phyloP scores from a whole-genome alignment of 805 yeast genomes.

The Teunomyces funiuensis region DNA sequence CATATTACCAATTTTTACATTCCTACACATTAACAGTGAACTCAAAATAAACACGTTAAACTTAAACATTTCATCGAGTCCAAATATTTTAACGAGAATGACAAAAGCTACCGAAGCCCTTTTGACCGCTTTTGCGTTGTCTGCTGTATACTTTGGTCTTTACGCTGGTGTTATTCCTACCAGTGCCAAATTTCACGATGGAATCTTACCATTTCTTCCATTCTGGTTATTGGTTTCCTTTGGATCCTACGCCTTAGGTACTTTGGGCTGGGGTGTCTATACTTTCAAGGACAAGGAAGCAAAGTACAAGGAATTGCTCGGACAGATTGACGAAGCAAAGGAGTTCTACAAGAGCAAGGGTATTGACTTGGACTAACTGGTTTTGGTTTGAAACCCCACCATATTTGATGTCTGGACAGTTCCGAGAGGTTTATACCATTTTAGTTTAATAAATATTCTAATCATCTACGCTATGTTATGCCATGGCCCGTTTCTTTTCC shows the following conservation, averaged over 20 bases:
- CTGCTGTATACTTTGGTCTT: conserved; percentile 55
- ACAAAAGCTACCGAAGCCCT: conserved; percentile 67
- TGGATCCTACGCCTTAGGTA: conserved; percentile 67
- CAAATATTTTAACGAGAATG: conserved; percentile 36
- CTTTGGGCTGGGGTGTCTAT: conserved; percentile 66
- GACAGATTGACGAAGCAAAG: conserved; percentile 62
- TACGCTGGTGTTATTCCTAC: conserved; percentile 55
- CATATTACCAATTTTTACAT: neutral
- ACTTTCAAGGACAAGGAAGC: conserved; percentile 72
- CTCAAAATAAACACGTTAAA: conserved; percentile 8
- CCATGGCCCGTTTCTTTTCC: conserved; percentile 21
- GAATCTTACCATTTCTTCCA: conserved; percentile 65
- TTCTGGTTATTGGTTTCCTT: conserved; percentile 69
- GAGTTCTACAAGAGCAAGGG: conserved; percentile 55
- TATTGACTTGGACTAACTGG: conserved; percentile 44
- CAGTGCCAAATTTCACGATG: conserved; percentile 44
- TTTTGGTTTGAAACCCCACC: neutral
- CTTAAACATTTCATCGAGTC: conserved; percentile 1
- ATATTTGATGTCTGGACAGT: conserved; percentile 1
- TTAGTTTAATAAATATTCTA: conserved; percentile 5
- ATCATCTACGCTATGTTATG: no score
- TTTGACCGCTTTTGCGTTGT: conserved; percentile 43
- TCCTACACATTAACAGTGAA: neutral
- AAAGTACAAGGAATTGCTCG: conserved; percentile 60
- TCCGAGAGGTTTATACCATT: neutral